Conservation (phyloP, 805 yeast species). For the Wickerhamia fluorescens region DNA sequence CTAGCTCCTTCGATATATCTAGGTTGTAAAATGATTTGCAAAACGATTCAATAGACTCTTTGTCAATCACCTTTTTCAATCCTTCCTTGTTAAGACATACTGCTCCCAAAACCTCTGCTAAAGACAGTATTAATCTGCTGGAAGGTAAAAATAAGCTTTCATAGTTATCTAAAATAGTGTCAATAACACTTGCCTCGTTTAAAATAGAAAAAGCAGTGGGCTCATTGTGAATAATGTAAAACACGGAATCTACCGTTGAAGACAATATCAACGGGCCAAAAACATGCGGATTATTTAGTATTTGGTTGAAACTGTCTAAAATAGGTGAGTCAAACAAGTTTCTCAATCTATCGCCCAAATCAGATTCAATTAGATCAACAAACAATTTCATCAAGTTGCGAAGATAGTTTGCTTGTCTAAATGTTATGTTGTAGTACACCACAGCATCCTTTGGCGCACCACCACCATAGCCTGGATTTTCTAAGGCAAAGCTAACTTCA, state of each 20-base stretch:
- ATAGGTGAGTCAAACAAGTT: slow-evolving; percentile 81
- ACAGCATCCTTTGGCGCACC: slow-evolving; percentile 44
- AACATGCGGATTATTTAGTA: slow-evolving; percentile 46
- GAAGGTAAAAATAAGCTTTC: slow-evolving; percentile 50
- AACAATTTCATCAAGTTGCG: slow-evolving; percentile 55
- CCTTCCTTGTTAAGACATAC: slow-evolving; percentile 74
- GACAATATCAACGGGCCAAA: slow-evolving; percentile 67
- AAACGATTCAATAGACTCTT: slow-evolving; percentile 31
- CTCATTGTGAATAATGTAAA: slow-evolving; percentile 75
- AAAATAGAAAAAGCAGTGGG: slow-evolving; percentile 82
- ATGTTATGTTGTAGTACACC: slow-evolving; percentile 47
- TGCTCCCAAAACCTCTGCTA: slow-evolving; percentile 78
- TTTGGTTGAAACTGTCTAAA: slow-evolving; percentile 50
- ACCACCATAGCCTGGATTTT: slow-evolving; percentile 51
- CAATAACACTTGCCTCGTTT: slow-evolving; percentile 70
- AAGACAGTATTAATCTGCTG: slow-evolving; percentile 48
- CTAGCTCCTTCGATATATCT: slow-evolving; percentile 46
- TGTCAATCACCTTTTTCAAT: slow-evolving; percentile 43
- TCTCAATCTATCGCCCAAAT: slow-evolving; percentile 77
- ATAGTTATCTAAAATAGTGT: slow-evolving; percentile 54
- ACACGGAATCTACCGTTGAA: slow-evolving; percentile 54
- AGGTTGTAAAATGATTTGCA: slow-evolving; percentile 45
- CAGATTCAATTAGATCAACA: slow-evolving; percentile 56
- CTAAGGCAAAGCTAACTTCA: slow-evolving; percentile 60
- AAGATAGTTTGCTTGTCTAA: slow-evolving; percentile 48